Conservation (phyloP, 129 eudicot species). For the Daucus carota region DH1_v3.0 NC_030388.2:21665501-21666000, state of each 20-base stretch:
- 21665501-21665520: slow-evolving; percentile 33
- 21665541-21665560: slow-evolving; percentile 41
- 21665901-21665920: too few species aligned
- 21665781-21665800: too few species aligned
- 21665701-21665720: too few species aligned
- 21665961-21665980: neutral
- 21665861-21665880: too few species aligned
- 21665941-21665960: neutral
- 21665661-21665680: slow-evolving; percentile 36
- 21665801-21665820: too few species aligned
- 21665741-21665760: too few species aligned
- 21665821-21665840: too few species aligned
- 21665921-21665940: neutral
- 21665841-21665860: too few species aligned
- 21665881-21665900: too few species aligned
- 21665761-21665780: too few species aligned
- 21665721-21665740: too few species aligned
- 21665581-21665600: slow-evolving; percentile 18
- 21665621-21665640: neutral
- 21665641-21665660: slow-evolving; percentile 29
- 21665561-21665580: slow-evolving; percentile 27
- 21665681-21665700: slow-evolving; percentile 31
- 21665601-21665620: slow-evolving; percentile 19
- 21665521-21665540: slow-evolving; percentile 24
- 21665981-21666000: too few species aligned